A percentile compares a stretch with the other conserved stretches of the same genome.
phyloP scores from a whole-genome alignment of 495 filamentous ascomycete species.

The Tuber aestivum region DNA sequence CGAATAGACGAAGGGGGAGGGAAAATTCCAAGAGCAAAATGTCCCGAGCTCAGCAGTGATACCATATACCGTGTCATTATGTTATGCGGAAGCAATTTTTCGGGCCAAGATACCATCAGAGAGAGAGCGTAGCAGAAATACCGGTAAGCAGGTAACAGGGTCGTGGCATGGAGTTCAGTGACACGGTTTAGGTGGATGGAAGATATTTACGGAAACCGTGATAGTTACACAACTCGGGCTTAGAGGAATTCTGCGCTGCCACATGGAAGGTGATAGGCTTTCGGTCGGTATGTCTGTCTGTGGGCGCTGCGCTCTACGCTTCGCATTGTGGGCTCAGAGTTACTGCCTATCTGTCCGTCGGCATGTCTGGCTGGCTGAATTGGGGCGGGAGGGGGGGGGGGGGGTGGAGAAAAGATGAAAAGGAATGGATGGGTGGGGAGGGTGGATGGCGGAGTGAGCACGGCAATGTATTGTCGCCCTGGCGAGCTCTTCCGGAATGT shows the following conservation, averaged over 20 bases:
- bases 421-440: not conserved
- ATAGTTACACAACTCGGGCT: not conserved
- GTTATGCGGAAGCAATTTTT: not conserved
- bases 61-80: not conserved
- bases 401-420: not conserved
- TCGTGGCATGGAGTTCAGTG: not conserved
- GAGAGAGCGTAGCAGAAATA: not conserved
- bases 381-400: not conserved
- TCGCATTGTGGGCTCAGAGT: not conserved
- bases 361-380: not conserved
- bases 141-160: not conserved
- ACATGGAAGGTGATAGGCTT: not conserved
- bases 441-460: not conserved
- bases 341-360: not conserved
- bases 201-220: not conserved
- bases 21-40: not conserved
- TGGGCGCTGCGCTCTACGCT: not conserved
- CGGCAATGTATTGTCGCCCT: not conserved
- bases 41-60: not conserved
- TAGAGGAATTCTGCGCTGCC: not conserved
- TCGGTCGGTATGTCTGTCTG: not conserved
- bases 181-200: not conserved
- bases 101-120: not conserved
- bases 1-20: not conserved
- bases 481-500: constrained; percentile 1